These are phyloP conservation scores for Clitoria ternatea DNA, from an alignment of 306 rosid species.

Conservation along the genomic window DNA sequence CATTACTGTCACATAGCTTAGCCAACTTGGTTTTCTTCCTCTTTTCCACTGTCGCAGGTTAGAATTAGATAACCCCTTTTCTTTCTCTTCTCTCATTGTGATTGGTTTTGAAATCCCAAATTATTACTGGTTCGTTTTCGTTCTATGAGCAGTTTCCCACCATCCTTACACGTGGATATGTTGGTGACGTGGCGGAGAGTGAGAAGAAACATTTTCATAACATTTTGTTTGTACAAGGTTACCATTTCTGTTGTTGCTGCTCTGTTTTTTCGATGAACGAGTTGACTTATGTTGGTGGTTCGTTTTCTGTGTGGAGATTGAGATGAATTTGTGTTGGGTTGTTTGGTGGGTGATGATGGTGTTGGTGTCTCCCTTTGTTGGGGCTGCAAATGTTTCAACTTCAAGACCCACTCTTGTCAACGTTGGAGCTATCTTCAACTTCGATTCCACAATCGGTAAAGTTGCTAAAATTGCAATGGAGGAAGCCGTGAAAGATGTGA, in stretches of 20 bases:
- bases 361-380: constrained; percentile 23
- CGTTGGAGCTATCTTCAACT: constrained; percentile 76
- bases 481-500: constrained; percentile 81
- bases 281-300: too few relatives aligned
- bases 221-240: not conserved
- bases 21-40: not conserved
- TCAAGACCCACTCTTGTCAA: constrained; percentile 56
- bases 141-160: too few relatives aligned
- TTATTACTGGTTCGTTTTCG: not conserved
- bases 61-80: not conserved
- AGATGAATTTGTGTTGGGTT: constrained; percentile 44
- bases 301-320: too few relatives aligned
- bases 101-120: not conserved
- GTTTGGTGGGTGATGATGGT: constrained; percentile 17
- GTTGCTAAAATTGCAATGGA: constrained; percentile 80
- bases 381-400: constrained; percentile 15
- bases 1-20: not conserved
- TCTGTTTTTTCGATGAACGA: too few relatives aligned
- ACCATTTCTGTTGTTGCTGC: too few relatives aligned
- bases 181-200: not conserved
- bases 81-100: not conserved
- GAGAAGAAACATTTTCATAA: too few relatives aligned
- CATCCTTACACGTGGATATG: not conserved
- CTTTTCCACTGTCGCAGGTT: not conserved
- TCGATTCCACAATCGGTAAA: constrained; percentile 68